Conservation (phyloP, 768 basidiomycete genomes). For the Lenzites betulinus region DNA sequence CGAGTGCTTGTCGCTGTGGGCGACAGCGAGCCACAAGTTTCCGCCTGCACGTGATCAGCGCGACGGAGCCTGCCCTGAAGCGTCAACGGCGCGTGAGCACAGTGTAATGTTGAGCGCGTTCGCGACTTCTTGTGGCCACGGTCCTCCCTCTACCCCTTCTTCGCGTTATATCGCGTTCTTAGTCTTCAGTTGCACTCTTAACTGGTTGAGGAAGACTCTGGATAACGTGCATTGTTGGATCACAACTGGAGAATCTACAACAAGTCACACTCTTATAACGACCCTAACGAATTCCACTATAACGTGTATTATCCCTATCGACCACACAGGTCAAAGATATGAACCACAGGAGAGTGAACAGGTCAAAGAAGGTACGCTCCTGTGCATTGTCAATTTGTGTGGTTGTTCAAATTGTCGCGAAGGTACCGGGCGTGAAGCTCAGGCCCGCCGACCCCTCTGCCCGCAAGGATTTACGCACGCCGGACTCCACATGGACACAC, state of each 20-base stretch:
- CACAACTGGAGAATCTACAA: background rate
- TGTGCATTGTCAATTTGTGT: background rate
- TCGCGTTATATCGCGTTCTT: background rate
- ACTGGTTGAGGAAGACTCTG: no score
- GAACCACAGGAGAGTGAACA: conserved; percentile 53
- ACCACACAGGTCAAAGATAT: background rate
- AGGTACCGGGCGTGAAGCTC: conserved; percentile 85
- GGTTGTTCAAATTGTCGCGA: background rate
- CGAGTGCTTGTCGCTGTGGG: conserved; percentile 4
- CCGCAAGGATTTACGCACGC: conserved; percentile 45
- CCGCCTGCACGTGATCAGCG: conserved; percentile 18
- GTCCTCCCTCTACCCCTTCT: background rate
- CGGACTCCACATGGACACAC: conserved; percentile 42
- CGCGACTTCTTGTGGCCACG: background rate
- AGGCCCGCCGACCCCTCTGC: conserved; percentile 50
- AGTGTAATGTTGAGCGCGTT: conserved; percentile 5
- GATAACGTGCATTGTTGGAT: no score
- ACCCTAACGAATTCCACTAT: background rate
- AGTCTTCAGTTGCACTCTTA: no score
- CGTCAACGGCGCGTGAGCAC: conserved; percentile 4
- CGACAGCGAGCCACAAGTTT: conserved; percentile 14
- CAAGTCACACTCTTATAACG: background rate
- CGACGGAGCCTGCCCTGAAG: conserved; percentile 13
- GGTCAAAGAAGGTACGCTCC: conserved; percentile 58
- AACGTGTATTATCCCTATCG: background rate